phyloP scores from a whole-genome alignment of 2,329 filamentous ascomycete genomes.

The Parasarocladium wereldwijsianum region DNA sequence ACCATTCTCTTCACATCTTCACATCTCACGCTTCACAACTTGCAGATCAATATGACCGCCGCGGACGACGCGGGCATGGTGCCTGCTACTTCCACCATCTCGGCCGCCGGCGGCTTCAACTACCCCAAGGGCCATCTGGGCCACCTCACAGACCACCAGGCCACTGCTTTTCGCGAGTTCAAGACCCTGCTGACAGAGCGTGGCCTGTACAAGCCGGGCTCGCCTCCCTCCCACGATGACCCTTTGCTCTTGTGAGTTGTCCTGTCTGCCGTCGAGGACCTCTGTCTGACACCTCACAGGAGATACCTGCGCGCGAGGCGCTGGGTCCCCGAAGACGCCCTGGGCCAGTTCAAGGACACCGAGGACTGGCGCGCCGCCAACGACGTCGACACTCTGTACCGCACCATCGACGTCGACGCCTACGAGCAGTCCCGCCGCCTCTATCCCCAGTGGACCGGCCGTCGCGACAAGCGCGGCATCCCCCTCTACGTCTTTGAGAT shows the following conservation, averaged over 20 bases:
- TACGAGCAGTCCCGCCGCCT: conserved; percentile 69
- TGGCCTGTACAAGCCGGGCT: conserved; percentile 44
- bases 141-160: conserved; percentile 57
- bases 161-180: conserved; percentile 53
- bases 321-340: conserved; percentile 65
- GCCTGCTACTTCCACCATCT: conserved; percentile 6
- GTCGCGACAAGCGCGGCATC: conserved; percentile 78
- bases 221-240: conserved; percentile 54
- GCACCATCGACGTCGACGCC: conserved; percentile 71
- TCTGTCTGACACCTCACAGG: conserved; percentile 24
- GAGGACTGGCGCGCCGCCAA: conserved; percentile 77
- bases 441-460: conserved; percentile 93
- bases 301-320: conserved; percentile 76
- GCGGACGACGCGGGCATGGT: conserved; percentile 1
- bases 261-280: background rate
- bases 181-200: conserved; percentile 52
- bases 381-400: conserved; percentile 64
- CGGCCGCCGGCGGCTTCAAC: conserved; percentile 24
- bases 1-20: background rate
- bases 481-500: conserved; percentile 88
- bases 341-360: conserved; percentile 73
- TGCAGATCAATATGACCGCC: too few relatives aligned
- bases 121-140: conserved; percentile 71
- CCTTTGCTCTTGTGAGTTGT: conserved; percentile 50
- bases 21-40: background rate